Percentiles rank a stretch among this genome's conserved stretches.
These are phyloP conservation scores for Diddensiella transvaalensis DNA, from an alignment of 805 yeast genomes.

Conservation along the genomic window DNA sequence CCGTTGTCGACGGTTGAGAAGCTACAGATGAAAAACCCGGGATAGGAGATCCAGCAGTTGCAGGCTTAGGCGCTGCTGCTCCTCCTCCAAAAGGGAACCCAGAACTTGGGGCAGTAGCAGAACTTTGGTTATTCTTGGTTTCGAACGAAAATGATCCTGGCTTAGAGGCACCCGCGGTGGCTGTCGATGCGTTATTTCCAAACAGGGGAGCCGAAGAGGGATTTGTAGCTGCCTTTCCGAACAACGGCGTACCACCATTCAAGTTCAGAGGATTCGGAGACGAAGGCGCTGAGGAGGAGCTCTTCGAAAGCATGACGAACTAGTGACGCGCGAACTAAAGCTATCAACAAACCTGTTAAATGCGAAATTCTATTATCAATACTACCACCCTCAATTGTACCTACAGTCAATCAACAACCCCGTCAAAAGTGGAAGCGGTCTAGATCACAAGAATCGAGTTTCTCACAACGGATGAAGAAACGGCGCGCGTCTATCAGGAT, in stretches of 20 bases:
- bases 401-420: too few relatives aligned
- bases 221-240: background rate
- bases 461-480: too few relatives aligned
- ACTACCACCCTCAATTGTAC: too few relatives aligned
- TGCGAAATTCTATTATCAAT: too few relatives aligned
- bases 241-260: background rate
- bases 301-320: too few relatives aligned
- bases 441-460: too few relatives aligned
- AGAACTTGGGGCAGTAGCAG: background rate
- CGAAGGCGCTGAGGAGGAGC: background rate
- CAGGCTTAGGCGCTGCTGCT: background rate
- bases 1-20: background rate
- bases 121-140: background rate
- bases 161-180: background rate
- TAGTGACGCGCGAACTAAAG: too few relatives aligned
- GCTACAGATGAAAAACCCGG: constrained; percentile 28
- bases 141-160: background rate
- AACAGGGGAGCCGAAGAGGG: background rate
- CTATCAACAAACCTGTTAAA: too few relatives aligned
- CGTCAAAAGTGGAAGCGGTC: too few relatives aligned
- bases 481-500: too few relatives aligned
- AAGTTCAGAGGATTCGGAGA: background rate
- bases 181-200: background rate
- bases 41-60: background rate
- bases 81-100: background rate